phyloP scores from a whole-genome alignment of 352 stramenopile genomes.

The Phytophthora ramorum region DNA sequence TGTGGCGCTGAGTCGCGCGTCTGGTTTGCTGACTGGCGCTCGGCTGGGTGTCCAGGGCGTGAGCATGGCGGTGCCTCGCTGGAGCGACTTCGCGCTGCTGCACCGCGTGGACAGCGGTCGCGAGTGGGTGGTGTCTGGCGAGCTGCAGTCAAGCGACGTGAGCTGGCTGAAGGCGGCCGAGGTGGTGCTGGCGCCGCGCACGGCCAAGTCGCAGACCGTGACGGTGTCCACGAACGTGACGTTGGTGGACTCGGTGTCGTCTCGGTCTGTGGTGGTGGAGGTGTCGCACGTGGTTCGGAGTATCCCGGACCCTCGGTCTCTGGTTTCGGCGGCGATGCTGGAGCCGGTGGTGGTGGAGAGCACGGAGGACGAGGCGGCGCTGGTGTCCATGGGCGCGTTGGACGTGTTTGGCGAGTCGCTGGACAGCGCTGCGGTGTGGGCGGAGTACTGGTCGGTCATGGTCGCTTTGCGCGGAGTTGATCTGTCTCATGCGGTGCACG shows the following conservation, averaged over 20 bases:
- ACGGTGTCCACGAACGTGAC: slow-evolving; percentile 37
- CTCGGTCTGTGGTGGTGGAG: too few species aligned
- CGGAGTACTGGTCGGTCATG: slow-evolving; percentile 15
- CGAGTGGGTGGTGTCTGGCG: slow-evolving; percentile 18
- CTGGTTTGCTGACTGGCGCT: slow-evolving; percentile 8
- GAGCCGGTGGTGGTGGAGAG: too few species aligned
- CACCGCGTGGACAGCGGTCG: slow-evolving; percentile 3
- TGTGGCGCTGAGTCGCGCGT: slow-evolving; percentile 22
- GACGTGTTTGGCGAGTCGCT: slow-evolving; percentile 6
- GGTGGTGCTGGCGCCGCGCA: slow-evolving; percentile 36
- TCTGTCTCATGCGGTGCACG: not conserved
- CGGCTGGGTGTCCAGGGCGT: slow-evolving; percentile 8
- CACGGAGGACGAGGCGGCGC: too few species aligned
- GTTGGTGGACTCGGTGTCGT: too few species aligned
- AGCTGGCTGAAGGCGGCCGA: slow-evolving; percentile 26
- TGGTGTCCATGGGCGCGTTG: slow-evolving; percentile 12
- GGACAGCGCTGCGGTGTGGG: slow-evolving; percentile 3
- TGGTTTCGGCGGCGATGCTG: too few species aligned
- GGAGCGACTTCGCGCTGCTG: slow-evolving; percentile 20
- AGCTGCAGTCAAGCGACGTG: slow-evolving; percentile 23
- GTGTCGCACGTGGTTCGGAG: too few species aligned
- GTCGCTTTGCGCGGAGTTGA: not conserved
- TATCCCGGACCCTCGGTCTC: too few species aligned
- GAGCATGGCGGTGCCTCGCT: slow-evolving; percentile 14
- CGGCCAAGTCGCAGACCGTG: slow-evolving; percentile 32